Evolutionary conservation across 805 yeast species (phyloP).

Genomic region (Kuraishia capsulata): DNA sequence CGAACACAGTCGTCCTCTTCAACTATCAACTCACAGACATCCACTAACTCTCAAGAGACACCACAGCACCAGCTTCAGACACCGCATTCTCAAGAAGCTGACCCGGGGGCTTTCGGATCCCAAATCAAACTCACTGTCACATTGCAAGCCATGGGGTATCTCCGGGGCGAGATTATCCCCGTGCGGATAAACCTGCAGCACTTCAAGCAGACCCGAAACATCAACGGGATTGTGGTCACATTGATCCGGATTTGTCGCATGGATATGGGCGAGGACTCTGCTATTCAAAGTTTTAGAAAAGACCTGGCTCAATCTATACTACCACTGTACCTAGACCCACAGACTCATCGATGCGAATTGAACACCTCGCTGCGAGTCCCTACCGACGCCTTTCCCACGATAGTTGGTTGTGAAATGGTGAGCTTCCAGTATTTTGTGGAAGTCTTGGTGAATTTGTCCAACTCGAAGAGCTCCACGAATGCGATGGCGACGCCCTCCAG

Average conservation of each 20-base stretch:
- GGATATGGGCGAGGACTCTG: slow-evolving; percentile 47
- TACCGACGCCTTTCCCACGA: slow-evolving; percentile 79
- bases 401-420: slow-evolving; percentile 59
- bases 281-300: slow-evolving; percentile 68
- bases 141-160: slow-evolving; percentile 55
- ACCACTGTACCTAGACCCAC: slow-evolving; percentile 74
- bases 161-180: slow-evolving; percentile 75
- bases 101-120: slow-evolving; percentile 3
- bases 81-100: background rate
- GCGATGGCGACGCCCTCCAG: background rate
- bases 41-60: background rate
- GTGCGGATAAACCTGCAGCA: slow-evolving; percentile 60
- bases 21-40: slow-evolving; percentile 23
- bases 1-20: slow-evolving; percentile 32
- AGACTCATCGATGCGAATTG: slow-evolving; percentile 43
- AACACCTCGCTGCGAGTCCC: slow-evolving; percentile 66
- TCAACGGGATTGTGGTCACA: slow-evolving; percentile 71
- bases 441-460: slow-evolving; percentile 72
- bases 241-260: slow-evolving; percentile 72
- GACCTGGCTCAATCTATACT: slow-evolving; percentile 71
- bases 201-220: slow-evolving; percentile 57
- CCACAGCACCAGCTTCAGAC: background rate
- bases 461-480: slow-evolving; percentile 11
- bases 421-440: slow-evolving; percentile 82
- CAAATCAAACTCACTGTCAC: slow-evolving; percentile 33